Evolutionary conservation across 2,329 filamentous ascomycete genomes (phyloP).

Genomic region (Cryphonectria nitschkei): DNA sequence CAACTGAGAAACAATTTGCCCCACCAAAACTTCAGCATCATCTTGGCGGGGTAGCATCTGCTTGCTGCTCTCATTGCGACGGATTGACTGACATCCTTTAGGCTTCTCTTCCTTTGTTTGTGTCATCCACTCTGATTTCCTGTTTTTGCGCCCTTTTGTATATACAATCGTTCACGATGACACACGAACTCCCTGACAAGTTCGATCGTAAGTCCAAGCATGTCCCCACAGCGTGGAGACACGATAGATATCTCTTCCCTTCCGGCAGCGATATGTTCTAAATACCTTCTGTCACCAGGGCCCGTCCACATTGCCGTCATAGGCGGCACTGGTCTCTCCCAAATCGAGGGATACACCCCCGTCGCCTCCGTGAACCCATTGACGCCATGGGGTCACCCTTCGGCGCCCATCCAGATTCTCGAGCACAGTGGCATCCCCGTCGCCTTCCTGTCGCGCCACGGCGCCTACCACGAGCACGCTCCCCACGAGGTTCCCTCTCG

Average conservation of each 20-base stretch:
- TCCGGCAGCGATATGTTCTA: constrained; percentile 2
- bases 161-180: neutral
- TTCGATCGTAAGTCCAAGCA: constrained; percentile 57
- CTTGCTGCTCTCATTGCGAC: neutral
- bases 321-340: constrained; percentile 88
- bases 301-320: constrained; percentile 86
- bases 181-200: constrained; percentile 57
- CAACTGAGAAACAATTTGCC: neutral
- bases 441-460: constrained; percentile 94
- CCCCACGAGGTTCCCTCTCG: constrained; percentile 94
- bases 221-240: neutral
- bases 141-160: neutral
- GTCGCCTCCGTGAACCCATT: constrained; percentile 75
- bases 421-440: constrained; percentile 81
- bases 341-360: constrained; percentile 84
- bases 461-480: constrained; percentile 82
- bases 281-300: constrained; percentile 44
- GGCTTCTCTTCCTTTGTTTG: neutral
- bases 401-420: constrained; percentile 79
- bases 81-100: neutral
- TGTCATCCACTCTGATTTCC: neutral
- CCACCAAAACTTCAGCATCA: neutral
- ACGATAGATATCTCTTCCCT: neutral
- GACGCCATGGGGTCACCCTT: constrained; percentile 88
- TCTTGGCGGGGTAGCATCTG: constrained; percentile 7